These are phyloP conservation scores for Ogataea methanolica DNA, from an alignment of 805 yeast genomes.

Conservation along the genomic window DNA sequence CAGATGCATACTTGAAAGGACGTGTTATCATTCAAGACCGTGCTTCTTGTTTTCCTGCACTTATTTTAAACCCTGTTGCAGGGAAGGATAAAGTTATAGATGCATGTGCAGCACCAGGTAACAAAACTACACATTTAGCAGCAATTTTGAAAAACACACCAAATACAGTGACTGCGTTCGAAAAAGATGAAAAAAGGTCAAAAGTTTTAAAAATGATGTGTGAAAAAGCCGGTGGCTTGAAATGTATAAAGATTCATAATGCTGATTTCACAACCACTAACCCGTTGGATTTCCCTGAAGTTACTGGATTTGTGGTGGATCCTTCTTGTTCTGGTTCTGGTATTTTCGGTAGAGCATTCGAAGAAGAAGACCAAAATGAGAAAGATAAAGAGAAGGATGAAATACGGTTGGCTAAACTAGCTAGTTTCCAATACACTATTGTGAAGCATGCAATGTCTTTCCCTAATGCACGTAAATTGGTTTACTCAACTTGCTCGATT, in stretches of 20 bases:
- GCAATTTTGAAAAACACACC: slow-evolving; percentile 45
- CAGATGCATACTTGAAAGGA: slow-evolving; percentile 70
- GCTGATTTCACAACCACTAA: slow-evolving; percentile 60
- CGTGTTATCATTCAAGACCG: slow-evolving; percentile 88
- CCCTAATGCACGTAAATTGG: slow-evolving; percentile 72
- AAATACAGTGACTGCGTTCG: slow-evolving; percentile 72
- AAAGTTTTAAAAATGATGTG: slow-evolving; percentile 72
- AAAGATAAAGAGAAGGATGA: slow-evolving; percentile 36
- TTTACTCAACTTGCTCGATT: slow-evolving; percentile 93
- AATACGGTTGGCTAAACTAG: slow-evolving; percentile 65
- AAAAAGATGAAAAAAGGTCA: slow-evolving; percentile 73
- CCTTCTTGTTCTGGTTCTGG: slow-evolving; percentile 99
- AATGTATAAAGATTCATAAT: slow-evolving; percentile 38
- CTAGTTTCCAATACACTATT: slow-evolving; percentile 83
- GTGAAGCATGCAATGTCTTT: slow-evolving; percentile 84
- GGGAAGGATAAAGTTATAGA: slow-evolving; percentile 67
- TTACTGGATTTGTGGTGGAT: slow-evolving; percentile 83
- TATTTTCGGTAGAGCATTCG: slow-evolving; percentile 82
- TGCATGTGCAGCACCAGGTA: slow-evolving; percentile 98
- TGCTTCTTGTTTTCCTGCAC: slow-evolving; percentile 95
- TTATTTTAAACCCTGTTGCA: slow-evolving; percentile 59
- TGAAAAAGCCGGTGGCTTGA: slow-evolving; percentile 61
- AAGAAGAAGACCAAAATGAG: slow-evolving; percentile 45
- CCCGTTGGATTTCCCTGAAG: slow-evolving; percentile 55
- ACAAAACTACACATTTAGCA: slow-evolving; percentile 91